A percentile compares a stretch with the other conserved stretches of the same genome.
Conservation (phyloP, 805 yeast species). For the Pichia membranifaciens region DNA sequence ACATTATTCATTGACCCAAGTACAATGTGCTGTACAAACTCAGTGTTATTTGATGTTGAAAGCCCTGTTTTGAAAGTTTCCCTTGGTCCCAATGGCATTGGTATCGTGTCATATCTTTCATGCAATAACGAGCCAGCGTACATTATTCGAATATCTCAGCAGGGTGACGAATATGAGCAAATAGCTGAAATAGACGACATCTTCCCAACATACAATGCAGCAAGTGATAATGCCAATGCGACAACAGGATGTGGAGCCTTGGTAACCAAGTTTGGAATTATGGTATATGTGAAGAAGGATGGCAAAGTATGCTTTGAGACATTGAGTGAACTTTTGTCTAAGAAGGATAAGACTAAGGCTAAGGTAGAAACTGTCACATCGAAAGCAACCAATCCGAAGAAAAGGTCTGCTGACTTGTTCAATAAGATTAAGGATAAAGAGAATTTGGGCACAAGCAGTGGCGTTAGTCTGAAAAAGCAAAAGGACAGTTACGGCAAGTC, state of each 20-base stretch:
- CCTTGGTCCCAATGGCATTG: not conserved
- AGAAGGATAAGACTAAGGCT: not conserved
- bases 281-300: conserved; percentile 1
- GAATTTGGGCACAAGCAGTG: too few species aligned
- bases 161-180: not conserved
- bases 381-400: not conserved
- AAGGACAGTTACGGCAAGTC: not conserved
- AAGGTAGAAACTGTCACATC: not conserved
- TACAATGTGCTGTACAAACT: conserved; percentile 8
- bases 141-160: not conserved
- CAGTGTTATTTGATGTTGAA: conserved; percentile 9
- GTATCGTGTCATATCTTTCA: conserved; percentile 1
- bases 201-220: not conserved
- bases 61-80: conserved; percentile 10
- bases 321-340: not conserved
- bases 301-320: not conserved
- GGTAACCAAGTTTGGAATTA: not conserved
- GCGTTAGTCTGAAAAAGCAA: not conserved
- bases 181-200: not conserved
- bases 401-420: not conserved
- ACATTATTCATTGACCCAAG: conserved; percentile 9
- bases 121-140: conserved; percentile 2
- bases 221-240: not conserved
- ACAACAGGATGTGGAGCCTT: conserved; percentile 4
- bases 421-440: not conserved